Conservation (phyloP, 2,329 filamentous ascomycete species). For the Phyllosticta ampelicida region DNA sequence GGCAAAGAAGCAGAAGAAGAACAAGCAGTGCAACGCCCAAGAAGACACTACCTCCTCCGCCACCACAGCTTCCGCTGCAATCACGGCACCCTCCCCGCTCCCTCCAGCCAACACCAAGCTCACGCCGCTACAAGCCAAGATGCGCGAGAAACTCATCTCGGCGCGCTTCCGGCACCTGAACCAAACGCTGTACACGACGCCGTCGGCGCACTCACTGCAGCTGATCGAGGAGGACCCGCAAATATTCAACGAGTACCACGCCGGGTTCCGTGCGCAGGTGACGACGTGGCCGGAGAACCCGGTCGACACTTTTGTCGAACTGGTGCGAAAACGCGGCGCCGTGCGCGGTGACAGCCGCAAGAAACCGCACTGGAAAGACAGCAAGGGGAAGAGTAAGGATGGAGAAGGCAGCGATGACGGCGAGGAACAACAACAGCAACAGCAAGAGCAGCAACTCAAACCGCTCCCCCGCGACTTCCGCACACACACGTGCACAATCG, state of each 20-base stretch:
- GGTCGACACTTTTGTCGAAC: conserved; percentile 71
- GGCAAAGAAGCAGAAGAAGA: conserved; percentile 22
- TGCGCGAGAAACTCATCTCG: conserved; percentile 89
- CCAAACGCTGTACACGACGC: conserved; percentile 88
- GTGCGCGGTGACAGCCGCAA: conserved; percentile 37
- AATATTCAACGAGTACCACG: conserved; percentile 94
- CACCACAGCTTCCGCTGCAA: conserved; percentile 31
- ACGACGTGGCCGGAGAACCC: conserved; percentile 95
- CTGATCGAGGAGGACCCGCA: conserved; percentile 79
- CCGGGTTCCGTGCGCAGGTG: conserved; percentile 91
- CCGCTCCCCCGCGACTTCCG: conserved; percentile 61
- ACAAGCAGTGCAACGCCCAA: conserved; percentile 15
- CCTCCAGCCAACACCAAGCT: conserved; percentile 46
- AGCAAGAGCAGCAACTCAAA: conserved; percentile 16
- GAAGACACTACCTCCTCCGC: conserved; percentile 1
- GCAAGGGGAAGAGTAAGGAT: conserved; percentile 16
- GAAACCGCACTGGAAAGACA: conserved; percentile 31
- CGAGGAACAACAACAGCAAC: conserved; percentile 10
- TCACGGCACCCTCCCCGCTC: conserved; percentile 17
- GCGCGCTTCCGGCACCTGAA: conserved; percentile 96
- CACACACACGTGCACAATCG: conserved; percentile 65
- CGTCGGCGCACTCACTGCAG: conserved; percentile 69
- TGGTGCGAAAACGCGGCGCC: conserved; percentile 58
- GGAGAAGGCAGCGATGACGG: conserved; percentile 3
- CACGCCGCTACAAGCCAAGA: conserved; percentile 84